Percentiles rank a stretch among this genome's conserved stretches.
Conservation (phyloP, 2,329 filamentous ascomycete species). For the Colletotrichum melonis region DNA sequence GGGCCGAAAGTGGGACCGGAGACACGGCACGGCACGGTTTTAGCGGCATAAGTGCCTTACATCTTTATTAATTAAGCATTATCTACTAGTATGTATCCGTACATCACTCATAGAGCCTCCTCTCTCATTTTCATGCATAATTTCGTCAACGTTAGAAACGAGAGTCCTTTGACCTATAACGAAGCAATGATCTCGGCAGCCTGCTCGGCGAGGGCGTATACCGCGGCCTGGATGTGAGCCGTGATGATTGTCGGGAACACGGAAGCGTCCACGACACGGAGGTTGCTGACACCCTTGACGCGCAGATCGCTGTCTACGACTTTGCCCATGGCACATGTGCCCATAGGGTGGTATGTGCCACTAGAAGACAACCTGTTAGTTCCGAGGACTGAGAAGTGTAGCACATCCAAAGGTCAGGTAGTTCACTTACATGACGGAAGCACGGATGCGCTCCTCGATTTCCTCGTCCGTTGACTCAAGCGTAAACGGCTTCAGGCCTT, state of each 20-base stretch:
- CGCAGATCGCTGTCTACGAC: slow-evolving; percentile 44
- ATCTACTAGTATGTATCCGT: neutral
- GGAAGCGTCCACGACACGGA: slow-evolving; percentile 52
- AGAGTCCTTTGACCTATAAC: neutral
- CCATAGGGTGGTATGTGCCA: slow-evolving; percentile 39
- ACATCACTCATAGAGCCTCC: neutral
- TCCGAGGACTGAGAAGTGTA: accelerated
- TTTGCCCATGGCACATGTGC: slow-evolving; percentile 47
- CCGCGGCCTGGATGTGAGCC: slow-evolving; percentile 58
- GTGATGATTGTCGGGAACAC: slow-evolving; percentile 47
- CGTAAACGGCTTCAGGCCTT: slow-evolving; percentile 39
- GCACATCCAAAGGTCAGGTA: neutral
- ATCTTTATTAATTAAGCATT: neutral
- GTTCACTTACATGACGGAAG: neutral
- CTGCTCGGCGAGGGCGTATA: slow-evolving; percentile 69
- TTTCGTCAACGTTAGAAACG: neutral
- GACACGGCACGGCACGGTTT: too few relatives aligned
- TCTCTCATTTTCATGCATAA: neutral
- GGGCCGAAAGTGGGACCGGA: neutral
- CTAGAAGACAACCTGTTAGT: slow-evolving; percentile 32
- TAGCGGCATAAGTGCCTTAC: neutral
- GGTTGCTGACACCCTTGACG: slow-evolving; percentile 48
- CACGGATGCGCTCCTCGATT: slow-evolving; percentile 40
- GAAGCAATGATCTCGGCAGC: slow-evolving; percentile 64
- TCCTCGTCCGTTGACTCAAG: slow-evolving; percentile 41